Evolutionary conservation across 192 early-diverging fungal species (phyloP), one percentile per base, ranked within the genome.

Genomic region (Mortierella antarctica): DNA sequence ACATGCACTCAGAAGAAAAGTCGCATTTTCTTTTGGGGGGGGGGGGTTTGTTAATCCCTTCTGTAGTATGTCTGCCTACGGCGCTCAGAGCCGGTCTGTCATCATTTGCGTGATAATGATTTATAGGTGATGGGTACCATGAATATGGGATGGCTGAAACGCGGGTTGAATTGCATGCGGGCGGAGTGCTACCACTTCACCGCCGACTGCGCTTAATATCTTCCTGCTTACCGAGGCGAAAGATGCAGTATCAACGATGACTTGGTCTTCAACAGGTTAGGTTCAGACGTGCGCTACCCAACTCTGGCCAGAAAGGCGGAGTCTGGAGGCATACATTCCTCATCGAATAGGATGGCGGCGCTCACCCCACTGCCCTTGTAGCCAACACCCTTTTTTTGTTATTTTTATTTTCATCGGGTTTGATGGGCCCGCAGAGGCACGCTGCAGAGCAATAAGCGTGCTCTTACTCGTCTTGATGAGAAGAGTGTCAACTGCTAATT

Each of bases 251-350:
- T 67, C 73, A 67, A 44, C 11, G 21, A 67, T 67, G 58, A 53
- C 23, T 20, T 62, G 65, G 59, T 56, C 73, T 67, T 74, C 73
- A 74, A 73, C 63, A 73, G 64, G 60, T 21, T 15, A 57, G 15
- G 58, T 12, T 62, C 21, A 40, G 73, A 67, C 50, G 58, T 67
- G 53, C 62, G 51, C 64, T 66, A 64, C 63, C 71, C 64, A 52
- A 73, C 71, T 59, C 71, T 73, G 54, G 64, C 50, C 62, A 73
- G 57, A 57, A 66, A 61, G 62, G 64, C 59, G 1, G 49, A 48
- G 63, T 66, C 71, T 74, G 71, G 64, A 74, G 64, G 71, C 71
- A 74, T 74, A 63, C 63, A 39, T 74, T 66, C 64, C 51, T 74
- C 71, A 65, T 66, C 64, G 64, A 49, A 74, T 61, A 66, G 71